Conservation (phyloP, 2,329 filamentous ascomycete species). For the Apiospora rasikravindrae region DNA sequence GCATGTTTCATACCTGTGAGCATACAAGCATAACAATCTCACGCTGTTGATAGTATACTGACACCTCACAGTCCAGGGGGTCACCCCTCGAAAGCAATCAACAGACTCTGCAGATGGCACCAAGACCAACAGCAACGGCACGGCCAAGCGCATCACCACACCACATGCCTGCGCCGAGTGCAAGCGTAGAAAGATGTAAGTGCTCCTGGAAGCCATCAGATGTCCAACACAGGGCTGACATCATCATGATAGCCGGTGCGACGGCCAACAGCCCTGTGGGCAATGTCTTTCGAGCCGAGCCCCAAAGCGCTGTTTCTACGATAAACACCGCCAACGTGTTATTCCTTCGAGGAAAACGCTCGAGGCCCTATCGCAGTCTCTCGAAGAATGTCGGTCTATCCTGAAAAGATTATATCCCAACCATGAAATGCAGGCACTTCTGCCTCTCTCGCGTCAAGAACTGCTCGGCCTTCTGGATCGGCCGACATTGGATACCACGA, state of each 20-base stretch:
- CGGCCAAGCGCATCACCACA: slow-evolving; percentile 42
- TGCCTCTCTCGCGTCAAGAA: slow-evolving; percentile 62
- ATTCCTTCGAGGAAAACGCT: slow-evolving; percentile 77
- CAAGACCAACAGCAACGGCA: slow-evolving; percentile 37
- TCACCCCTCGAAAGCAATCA: slow-evolving; percentile 55
- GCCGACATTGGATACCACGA: slow-evolving; percentile 46
- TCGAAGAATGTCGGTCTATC: slow-evolving; percentile 69
- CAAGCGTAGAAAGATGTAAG: slow-evolving; percentile 77
- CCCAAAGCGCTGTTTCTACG: slow-evolving; percentile 79
- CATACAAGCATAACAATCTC: not conserved
- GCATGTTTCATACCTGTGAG: slow-evolving; percentile 57
- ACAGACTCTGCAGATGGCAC: slow-evolving; percentile 44
- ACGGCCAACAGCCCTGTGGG: slow-evolving; percentile 80
- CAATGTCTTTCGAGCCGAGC: slow-evolving; percentile 84
- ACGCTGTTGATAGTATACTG: not conserved
- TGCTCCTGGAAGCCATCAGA: slow-evolving; percentile 21
- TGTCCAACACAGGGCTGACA: slow-evolving; percentile 33
- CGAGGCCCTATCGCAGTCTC: slow-evolving; percentile 66
- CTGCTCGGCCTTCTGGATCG: slow-evolving; percentile 62
- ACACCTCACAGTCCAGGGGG: slow-evolving; percentile 49
- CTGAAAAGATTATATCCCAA: slow-evolving; percentile 67
- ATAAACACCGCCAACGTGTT: slow-evolving; percentile 77
- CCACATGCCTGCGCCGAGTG: slow-evolving; percentile 55
- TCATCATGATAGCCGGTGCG: slow-evolving; percentile 61
- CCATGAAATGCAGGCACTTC: slow-evolving; percentile 56